Evolutionary conservation across 495 filamentous ascomycete species (phyloP), one percentile per base, ranked within the genome.

Genomic region (Penicillium herquei): DNA sequence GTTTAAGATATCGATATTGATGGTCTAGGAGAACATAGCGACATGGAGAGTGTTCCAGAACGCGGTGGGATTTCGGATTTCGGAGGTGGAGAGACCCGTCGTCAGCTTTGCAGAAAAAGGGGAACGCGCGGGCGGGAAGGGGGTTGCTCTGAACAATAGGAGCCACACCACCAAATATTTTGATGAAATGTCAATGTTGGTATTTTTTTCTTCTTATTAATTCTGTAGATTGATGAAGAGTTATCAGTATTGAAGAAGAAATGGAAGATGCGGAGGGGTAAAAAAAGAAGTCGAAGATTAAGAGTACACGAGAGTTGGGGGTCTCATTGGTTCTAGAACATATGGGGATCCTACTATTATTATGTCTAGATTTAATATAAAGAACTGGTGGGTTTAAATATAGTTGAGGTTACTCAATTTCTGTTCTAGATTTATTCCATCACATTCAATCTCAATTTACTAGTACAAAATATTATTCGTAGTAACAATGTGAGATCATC

Each of bases 31-130:
- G 49, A 51, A 52, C 62, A 65, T 68, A 47, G 56, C 55, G 61
- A 64, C 54, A 53, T 61, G 57, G 55, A 66, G 55, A 66, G 59
- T 56, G 59, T 62, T 65, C 63, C 65, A 66, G 65, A 64, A 65
- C 59, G 57, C 56, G 62, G 63, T 66, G 56, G 52, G 63, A 57
- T 49, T 41, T 51, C 52, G 52, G 47, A 53, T 49, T 46, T 54
- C 52, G 52, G 47, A 53, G 55, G 55, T 59, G 59, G 57, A 63
- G 65, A 57, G 55, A 35, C 32, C 49, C 44, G 57, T 63, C 58
- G 63, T 66, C 65, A 65, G 62, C 61, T 44, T 58, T 41, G 55
- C 51, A 48, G 57, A 37, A 68, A 68, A 68, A 61, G 65, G 65
- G 65, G 59, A 65, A 65, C 50, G 59, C 62, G 62, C 58, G 62